A percentile compares a stretch with the other conserved stretches of the same genome.
Conservation (phyloP, 2,329 filamentous ascomycete species). For the Trichoderma breve region DNA sequence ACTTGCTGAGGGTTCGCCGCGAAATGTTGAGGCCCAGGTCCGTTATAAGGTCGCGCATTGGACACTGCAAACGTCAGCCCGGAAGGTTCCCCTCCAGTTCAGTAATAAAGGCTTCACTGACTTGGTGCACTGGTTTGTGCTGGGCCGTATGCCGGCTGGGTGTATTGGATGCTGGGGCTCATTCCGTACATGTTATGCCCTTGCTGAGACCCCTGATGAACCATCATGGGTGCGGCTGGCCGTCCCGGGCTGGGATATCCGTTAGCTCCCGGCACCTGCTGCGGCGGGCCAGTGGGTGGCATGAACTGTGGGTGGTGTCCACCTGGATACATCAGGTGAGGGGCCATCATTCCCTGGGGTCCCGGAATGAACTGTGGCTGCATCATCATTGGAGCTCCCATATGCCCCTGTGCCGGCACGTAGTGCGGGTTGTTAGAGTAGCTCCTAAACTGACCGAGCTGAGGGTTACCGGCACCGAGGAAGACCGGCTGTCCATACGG, state of each 20-base stretch:
- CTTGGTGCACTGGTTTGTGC: constrained; percentile 68
- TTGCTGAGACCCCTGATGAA: constrained; percentile 89
- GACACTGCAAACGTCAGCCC: constrained; percentile 52
- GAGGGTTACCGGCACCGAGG: constrained; percentile 66
- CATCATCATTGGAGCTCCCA: constrained; percentile 81
- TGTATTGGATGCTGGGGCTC: constrained; percentile 71
- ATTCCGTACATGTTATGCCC: constrained; percentile 76
- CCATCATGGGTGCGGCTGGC: constrained; percentile 83
- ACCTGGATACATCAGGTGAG: constrained; percentile 82
- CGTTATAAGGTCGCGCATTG: constrained; percentile 60
- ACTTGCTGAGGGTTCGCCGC: constrained; percentile 64
- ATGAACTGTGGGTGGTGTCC: constrained; percentile 62
- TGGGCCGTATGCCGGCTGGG: constrained; percentile 68
- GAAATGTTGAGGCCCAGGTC: constrained; percentile 59
- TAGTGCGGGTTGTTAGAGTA: constrained; percentile 71
- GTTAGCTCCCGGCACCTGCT: constrained; percentile 62
- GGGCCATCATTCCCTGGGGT: constrained; percentile 67
- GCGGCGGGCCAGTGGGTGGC: constrained; percentile 55
- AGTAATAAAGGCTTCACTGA: constrained; percentile 50
- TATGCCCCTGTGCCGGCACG: constrained; percentile 66
- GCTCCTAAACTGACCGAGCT: constrained; percentile 68
- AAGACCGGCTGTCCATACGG: constrained; percentile 71
- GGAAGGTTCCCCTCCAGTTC: constrained; percentile 21
- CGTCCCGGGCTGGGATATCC: constrained; percentile 88
- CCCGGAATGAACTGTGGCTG: constrained; percentile 72